These are phyloP conservation scores for Nitzschia palea DNA, from an alignment of 108 stramenopile species.

Conservation along the genomic window DNA sequence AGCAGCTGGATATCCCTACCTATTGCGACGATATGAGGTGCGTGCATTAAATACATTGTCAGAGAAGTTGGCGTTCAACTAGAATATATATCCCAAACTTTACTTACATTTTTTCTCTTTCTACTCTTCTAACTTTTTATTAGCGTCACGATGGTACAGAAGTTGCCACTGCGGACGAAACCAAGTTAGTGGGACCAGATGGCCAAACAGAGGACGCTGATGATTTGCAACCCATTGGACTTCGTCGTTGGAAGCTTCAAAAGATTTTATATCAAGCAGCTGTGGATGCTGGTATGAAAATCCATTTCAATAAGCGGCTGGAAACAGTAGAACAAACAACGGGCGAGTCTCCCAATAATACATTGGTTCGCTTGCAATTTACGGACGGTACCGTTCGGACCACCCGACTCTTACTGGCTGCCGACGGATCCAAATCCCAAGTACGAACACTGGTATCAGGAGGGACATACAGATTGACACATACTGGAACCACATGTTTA, in stretches of 20 bases:
- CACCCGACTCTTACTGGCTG: constrained; percentile 47
- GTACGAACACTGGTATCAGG: constrained; percentile 46
- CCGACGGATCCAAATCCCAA: constrained; percentile 66
- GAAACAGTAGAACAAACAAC: not conserved
- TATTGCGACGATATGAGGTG: constrained; percentile 54
- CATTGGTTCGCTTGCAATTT: constrained; percentile 25
- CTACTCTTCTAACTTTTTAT: not conserved
- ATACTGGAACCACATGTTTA: constrained; percentile 55
- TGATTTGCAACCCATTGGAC: constrained; percentile 46
- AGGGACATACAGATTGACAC: constrained; percentile 14
- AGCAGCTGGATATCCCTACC: constrained; percentile 58
- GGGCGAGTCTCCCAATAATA: not conserved
- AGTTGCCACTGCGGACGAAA: constrained; percentile 60
- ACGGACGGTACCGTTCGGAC: constrained; percentile 47
- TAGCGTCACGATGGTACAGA: constrained; percentile 67
- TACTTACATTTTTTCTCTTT: constrained; percentile 1
- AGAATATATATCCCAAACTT: no score
- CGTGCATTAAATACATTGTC: not conserved
- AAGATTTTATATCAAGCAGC: constrained; percentile 54
- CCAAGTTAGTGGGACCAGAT: constrained; percentile 36
- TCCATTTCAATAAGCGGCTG: constrained; percentile 47
- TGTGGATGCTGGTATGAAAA: constrained; percentile 33
- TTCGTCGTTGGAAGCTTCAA: constrained; percentile 69
- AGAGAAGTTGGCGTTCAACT: no score
- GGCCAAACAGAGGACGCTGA: constrained; percentile 3